Percentiles rank a stretch among this genome's conserved stretches.
phyloP scores from a whole-genome alignment of 139 green algal species.

The Asterochloris erici region DNA sequence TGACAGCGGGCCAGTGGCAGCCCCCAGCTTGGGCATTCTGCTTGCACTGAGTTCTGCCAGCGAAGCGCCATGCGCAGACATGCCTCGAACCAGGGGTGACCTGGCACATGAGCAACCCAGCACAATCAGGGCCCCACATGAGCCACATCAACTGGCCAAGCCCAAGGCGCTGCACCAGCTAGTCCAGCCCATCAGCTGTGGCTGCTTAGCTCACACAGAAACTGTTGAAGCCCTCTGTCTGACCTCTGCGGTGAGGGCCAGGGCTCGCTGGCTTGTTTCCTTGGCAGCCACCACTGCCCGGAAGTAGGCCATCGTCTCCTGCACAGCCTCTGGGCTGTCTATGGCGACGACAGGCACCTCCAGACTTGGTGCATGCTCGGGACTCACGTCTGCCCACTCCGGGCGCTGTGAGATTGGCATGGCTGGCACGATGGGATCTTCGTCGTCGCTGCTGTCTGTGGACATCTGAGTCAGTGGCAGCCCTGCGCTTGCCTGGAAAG shows the following conservation, averaged over 20 bases:
- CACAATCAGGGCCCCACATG: background rate
- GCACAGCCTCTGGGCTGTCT: background rate
- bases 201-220: background rate
- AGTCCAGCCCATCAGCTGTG: background rate
- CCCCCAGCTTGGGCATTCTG: too few species aligned
- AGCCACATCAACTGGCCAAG: too few species aligned
- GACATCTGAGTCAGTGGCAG: background rate
- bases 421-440: background rate
- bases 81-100: background rate
- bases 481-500: background rate
- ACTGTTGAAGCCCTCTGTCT: constrained; percentile 23
- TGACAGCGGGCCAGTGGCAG: background rate
- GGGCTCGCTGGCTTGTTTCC: constrained; percentile 54
- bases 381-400: constrained; percentile 7
- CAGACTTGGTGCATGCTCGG: constrained; percentile 9
- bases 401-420: background rate
- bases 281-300: constrained; percentile 16
- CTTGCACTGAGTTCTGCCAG: too few species aligned
- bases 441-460: background rate
- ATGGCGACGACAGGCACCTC: constrained; percentile 15
- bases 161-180: too few species aligned
- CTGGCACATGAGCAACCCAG: background rate
- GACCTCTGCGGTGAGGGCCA: constrained; percentile 60
- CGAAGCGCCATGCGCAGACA: background rate
- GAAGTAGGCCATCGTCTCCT: constrained; percentile 1